Evolutionary conservation across 805 yeast species (phyloP).

Genomic region (Candida arabinofermentans): DNA sequence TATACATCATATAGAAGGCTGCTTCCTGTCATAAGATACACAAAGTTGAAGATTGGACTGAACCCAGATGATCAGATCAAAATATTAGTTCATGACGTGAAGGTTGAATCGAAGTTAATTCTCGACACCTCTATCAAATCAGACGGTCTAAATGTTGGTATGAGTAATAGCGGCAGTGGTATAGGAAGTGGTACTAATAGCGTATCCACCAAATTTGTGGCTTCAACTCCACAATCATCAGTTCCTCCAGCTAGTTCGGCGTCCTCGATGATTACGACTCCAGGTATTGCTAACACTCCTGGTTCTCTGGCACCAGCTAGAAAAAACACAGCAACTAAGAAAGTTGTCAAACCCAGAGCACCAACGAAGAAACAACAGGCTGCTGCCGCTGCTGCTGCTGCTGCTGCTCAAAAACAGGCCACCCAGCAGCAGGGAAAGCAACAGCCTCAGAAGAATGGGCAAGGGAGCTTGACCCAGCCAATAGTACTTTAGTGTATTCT

Average conservation of each 20-base stretch:
- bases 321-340: conserved; percentile 4
- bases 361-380: conserved; percentile 7
- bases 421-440: neutral
- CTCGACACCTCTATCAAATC: conserved; percentile 8
- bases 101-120: conserved; percentile 17
- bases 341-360: conserved; percentile 8
- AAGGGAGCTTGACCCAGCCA: conserved; percentile 5
- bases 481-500: conserved; percentile 3
- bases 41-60: conserved; percentile 47
- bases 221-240: neutral
- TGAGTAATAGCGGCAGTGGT: neutral
- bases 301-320: neutral
- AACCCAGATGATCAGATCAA: conserved; percentile 44
- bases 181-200: neutral
- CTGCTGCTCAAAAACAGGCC: neutral
- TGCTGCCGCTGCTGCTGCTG: conserved; percentile 1
- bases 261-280: neutral
- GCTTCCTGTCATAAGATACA: conserved; percentile 46
- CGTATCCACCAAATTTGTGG: neutral
- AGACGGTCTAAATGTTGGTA: neutral
- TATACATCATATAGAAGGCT: conserved; percentile 41
- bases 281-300: neutral
- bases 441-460: neutral
- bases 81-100: conserved; percentile 22
- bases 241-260: conserved; percentile 1